phyloP scores from a whole-genome alignment of 257 asterid genomes.

The Przewalskia tangutica region DNA sequence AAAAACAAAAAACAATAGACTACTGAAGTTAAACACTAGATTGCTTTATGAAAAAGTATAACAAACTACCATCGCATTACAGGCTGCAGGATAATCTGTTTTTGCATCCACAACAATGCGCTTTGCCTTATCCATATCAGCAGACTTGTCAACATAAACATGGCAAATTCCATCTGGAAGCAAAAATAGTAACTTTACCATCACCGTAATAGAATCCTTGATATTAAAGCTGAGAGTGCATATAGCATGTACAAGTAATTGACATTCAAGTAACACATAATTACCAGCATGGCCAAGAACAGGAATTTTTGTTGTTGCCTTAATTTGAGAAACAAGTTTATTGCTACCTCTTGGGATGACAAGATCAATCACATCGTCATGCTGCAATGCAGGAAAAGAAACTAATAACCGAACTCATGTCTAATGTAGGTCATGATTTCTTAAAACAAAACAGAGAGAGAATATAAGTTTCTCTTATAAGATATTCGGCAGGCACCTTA shows the following conservation, averaged over 20 bases:
- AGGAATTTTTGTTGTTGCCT: slow-evolving; percentile 69
- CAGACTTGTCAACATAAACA: slow-evolving; percentile 66
- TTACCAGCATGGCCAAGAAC: slow-evolving; percentile 90
- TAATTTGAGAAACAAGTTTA: slow-evolving; percentile 72
- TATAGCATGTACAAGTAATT: neutral
- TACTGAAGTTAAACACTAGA: neutral
- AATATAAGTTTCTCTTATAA: neutral
- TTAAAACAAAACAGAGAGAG: neutral
- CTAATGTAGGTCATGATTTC: neutral
- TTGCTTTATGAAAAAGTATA: neutral
- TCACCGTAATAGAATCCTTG: neutral
- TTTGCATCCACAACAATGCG: slow-evolving; percentile 54
- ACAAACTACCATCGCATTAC: slow-evolving; percentile 66
- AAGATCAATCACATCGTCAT: slow-evolving; percentile 74
- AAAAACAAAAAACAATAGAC: neutral
- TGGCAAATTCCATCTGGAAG: slow-evolving; percentile 76
- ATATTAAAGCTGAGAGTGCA: neutral
- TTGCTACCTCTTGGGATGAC: slow-evolving; percentile 94
- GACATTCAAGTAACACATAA: neutral
- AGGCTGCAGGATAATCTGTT: slow-evolving; percentile 81
- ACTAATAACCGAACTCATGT: neutral
- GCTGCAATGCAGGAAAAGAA: slow-evolving; percentile 27
- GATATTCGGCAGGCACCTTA: slow-evolving; percentile 28
- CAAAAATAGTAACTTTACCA: slow-evolving; percentile 4
- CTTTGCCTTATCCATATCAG: slow-evolving; percentile 63